These are phyloP conservation scores for Blumeriella jaapii DNA, from an alignment of 2,329 filamentous ascomycete genomes.

Conservation along the genomic window DNA sequence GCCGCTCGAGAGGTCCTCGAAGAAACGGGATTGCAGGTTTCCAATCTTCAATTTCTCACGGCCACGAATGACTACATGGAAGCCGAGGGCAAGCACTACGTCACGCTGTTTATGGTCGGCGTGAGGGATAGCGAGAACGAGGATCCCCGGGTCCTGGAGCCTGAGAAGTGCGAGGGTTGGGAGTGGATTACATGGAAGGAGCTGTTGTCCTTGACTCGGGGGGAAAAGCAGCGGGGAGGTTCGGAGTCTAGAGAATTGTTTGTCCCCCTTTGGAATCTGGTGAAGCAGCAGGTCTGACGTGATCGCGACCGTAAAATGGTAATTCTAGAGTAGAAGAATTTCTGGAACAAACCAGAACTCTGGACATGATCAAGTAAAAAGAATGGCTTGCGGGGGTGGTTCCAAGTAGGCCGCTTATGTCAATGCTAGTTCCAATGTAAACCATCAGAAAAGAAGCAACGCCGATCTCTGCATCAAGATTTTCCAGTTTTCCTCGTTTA, in stretches of 20 bases:
- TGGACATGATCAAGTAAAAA: no score
- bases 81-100: constrained; percentile 54
- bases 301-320: no score
- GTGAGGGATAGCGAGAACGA: constrained; percentile 35
- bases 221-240: constrained; percentile 15
- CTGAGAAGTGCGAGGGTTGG: constrained; percentile 44
- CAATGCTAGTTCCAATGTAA: no score
- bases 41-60: constrained; percentile 40
- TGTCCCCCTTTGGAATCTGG: constrained; percentile 35
- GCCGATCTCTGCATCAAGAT: no score
- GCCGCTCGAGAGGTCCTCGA: constrained; percentile 57
- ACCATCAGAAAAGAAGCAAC: no score
- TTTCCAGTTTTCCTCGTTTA: no score
- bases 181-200: constrained; percentile 40
- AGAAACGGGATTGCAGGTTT: constrained; percentile 54
- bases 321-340: no score
- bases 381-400: no score
- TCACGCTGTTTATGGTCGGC: constrained; percentile 58
- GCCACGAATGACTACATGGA: constrained; percentile 58
- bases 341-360: no score
- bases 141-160: constrained; percentile 38
- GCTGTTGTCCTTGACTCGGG: constrained; percentile 29
- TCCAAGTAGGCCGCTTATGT: no score
- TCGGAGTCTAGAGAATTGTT: constrained; percentile 30
- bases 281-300: no score